Conservation (phyloP, 345 rosid genomes). For the Xanthoceras sorbifolium region DNA sequence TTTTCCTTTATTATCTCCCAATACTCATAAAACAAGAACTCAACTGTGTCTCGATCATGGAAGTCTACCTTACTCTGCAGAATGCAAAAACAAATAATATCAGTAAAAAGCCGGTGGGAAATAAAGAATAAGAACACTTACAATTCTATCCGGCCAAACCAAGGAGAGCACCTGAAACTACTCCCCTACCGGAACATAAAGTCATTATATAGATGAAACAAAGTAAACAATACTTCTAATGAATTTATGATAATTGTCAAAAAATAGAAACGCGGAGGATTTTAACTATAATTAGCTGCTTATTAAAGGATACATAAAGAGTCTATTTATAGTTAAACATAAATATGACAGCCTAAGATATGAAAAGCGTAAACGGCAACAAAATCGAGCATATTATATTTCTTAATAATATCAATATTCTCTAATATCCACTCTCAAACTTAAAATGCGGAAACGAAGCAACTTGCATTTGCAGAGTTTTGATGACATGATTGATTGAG, state of each 20-base stretch:
- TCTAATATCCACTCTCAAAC: too few species aligned
- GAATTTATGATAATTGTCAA: neutral
- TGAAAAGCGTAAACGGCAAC: neutral
- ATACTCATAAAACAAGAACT: slow-evolving; percentile 46
- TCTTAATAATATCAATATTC: too few species aligned
- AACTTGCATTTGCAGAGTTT: too few species aligned
- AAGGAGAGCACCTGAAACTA: neutral
- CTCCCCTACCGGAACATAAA: neutral
- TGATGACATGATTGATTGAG: too few species aligned
- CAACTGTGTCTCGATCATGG: slow-evolving; percentile 34
- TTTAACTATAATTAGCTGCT: too few species aligned
- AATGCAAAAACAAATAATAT: neutral
- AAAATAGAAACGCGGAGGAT: too few species aligned
- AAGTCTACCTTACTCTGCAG: slow-evolving; percentile 45
- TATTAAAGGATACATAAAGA: too few species aligned
- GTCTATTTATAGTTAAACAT: too few species aligned
- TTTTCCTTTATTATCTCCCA: slow-evolving; percentile 46
- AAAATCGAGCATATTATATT: too few species aligned
- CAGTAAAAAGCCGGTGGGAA: neutral
- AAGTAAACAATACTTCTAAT: neutral
- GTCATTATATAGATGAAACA: neutral
- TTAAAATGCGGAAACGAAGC: too few species aligned
- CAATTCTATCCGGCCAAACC: neutral
- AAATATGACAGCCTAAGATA: neutral
- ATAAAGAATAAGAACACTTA: too few species aligned